Evolutionary conservation across 805 yeast genomes (phyloP).

Genomic region (Wickerhamiella musiphila): DNA sequence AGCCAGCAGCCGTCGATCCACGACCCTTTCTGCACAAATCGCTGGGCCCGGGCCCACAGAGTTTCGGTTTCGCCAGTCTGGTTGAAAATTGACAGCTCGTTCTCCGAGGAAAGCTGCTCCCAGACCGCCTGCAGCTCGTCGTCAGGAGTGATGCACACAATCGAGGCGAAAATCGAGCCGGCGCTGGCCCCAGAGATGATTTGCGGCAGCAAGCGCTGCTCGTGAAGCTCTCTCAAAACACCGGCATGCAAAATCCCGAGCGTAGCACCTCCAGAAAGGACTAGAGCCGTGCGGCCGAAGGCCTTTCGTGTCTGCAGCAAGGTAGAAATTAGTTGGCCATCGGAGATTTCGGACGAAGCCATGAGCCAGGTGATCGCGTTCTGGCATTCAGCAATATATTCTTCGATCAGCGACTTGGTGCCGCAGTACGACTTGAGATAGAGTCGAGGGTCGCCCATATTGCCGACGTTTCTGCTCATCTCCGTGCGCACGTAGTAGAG

Average conservation of each 20-base stretch:
- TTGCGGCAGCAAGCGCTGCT: conserved; percentile 60
- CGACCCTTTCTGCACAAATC: conserved; percentile 69
- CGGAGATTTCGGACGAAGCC: conserved; percentile 23
- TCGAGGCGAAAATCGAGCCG: conserved; percentile 86
- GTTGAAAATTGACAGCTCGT: conserved; percentile 41
- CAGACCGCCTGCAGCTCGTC: conserved; percentile 42
- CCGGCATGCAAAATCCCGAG: conserved; percentile 90
- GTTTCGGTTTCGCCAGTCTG: conserved; percentile 36
- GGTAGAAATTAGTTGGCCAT: conserved; percentile 54
- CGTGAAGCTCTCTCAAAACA: conserved; percentile 62
- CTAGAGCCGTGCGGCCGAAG: conserved; percentile 85
- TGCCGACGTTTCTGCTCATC: conserved; percentile 72
- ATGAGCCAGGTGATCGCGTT: conserved; percentile 24
- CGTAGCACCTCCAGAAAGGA: conserved; percentile 92
- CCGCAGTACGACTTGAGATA: conserved; percentile 72
- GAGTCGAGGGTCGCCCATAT: conserved; percentile 64
- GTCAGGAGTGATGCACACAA: conserved; percentile 63
- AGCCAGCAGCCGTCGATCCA: conserved; percentile 68
- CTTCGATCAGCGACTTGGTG: conserved; percentile 69
- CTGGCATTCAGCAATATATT: conserved; percentile 65
- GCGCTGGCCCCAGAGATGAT: conserved; percentile 91
- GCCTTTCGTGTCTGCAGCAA: conserved; percentile 76
- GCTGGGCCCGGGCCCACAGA: conserved; percentile 32
- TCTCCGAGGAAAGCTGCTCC: conserved; percentile 28
- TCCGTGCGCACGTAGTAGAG: conserved; percentile 66